phyloP scores from a whole-genome alignment of 768 basidiomycete genomes.

The Boletus patriciae region DNA sequence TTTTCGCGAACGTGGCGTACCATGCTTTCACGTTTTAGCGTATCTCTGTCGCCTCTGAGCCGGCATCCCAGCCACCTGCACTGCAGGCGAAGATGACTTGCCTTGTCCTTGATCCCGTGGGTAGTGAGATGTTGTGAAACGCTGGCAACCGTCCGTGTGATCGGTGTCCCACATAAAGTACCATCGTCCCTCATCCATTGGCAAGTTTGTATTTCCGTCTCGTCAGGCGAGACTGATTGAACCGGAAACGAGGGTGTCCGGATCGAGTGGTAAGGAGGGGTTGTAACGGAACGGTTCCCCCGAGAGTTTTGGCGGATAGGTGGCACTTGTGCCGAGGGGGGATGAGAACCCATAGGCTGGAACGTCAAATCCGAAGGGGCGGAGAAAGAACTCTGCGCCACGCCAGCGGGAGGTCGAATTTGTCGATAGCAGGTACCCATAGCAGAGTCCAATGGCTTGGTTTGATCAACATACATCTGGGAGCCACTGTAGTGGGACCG shows the following conservation, averaged over 20 bases:
- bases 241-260: constrained; percentile 1
- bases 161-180: neutral
- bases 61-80: constrained; percentile 11
- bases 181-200: neutral
- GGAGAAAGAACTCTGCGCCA: neutral
- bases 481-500: neutral
- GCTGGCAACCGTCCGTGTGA: neutral
- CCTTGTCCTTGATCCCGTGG: constrained; percentile 1
- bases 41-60: neutral
- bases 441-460: too few relatives aligned
- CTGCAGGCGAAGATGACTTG: too few relatives aligned
- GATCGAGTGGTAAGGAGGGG: neutral
- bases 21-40: constrained; percentile 19
- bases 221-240: neutral
- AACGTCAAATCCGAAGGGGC: too few relatives aligned
- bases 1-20: constrained; percentile 14
- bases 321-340: neutral
- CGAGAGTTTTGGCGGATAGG: neutral
- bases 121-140: constrained; percentile 8
- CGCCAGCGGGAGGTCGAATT: neutral
- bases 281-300: neutral
- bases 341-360: neutral
- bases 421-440: neutral
- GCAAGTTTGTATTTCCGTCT: neutral
- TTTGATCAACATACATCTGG: neutral